A percentile compares a stretch with the other conserved stretches of the same genome.
These are phyloP conservation scores for Aspergillus pseudoviridinutans DNA, from an alignment of 2,329 filamentous ascomycete genomes.

Conservation along the genomic window DNA sequence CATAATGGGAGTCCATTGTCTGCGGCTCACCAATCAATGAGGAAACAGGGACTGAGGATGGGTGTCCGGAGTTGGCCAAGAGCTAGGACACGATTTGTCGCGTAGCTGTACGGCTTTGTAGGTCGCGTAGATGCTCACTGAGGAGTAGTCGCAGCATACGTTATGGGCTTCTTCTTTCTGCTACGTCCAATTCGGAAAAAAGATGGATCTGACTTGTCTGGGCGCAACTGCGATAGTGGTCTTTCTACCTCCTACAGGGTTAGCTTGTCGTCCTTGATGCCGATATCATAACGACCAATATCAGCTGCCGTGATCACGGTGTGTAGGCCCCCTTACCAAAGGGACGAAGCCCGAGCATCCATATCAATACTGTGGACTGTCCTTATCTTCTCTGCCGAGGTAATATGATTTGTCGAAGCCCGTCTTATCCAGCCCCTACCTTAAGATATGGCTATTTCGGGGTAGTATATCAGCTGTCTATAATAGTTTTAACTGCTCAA, in stretches of 20 bases:
- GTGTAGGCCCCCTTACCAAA: not conserved
- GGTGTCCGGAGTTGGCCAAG: conserved; percentile 50
- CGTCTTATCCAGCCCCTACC: too few species aligned
- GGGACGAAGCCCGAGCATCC: too few species aligned
- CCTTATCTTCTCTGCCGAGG: too few species aligned
- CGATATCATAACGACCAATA: conserved; percentile 39
- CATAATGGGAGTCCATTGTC: too few species aligned
- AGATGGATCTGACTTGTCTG: too few species aligned
- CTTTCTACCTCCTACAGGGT: too few species aligned
- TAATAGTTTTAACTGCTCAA: too few species aligned
- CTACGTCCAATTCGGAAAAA: conserved; percentile 28
- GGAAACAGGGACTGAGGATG: conserved; percentile 52
- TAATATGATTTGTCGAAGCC: too few species aligned
- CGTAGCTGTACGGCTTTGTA: conserved; percentile 41
- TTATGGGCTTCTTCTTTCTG: conserved; percentile 41
- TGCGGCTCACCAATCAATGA: conserved; percentile 23
- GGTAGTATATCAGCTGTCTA: too few species aligned
- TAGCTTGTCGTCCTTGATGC: conserved; percentile 17
- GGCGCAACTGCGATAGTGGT: too few species aligned
- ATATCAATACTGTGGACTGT: too few species aligned
- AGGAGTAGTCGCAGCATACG: conserved; percentile 38
- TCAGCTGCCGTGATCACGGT: conserved; percentile 44
- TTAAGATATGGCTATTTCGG: too few species aligned
- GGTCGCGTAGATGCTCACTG: conserved; percentile 49
- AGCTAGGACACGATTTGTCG: conserved; percentile 48